A percentile compares a stretch with the other conserved stretches of the same genome.
Conservation (phyloP, 805 yeast genomes). For the Lipomyces kockii region DNA sequence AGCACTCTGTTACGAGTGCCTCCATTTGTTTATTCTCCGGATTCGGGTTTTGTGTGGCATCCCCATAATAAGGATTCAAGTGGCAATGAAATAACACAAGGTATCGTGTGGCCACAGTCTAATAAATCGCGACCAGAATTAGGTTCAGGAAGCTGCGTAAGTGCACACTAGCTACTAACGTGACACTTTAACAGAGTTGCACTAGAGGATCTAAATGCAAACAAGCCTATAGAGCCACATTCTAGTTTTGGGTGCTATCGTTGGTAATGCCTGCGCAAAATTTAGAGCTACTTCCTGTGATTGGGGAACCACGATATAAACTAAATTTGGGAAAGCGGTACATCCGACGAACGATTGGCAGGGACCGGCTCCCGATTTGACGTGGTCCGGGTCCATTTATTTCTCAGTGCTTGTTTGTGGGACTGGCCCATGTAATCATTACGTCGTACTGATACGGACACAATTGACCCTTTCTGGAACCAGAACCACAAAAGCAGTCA, state of each 20-base stretch:
- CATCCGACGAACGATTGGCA: no score
- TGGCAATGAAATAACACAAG: neutral
- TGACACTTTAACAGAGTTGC: neutral
- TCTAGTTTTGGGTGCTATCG: neutral
- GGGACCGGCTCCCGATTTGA: no score
- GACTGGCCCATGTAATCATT: no score
- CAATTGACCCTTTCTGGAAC: no score
- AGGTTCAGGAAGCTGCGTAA: neutral
- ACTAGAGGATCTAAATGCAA: neutral
- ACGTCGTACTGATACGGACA: no score
- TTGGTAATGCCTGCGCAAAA: no score
- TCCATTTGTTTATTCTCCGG: neutral
- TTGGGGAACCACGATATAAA: neutral
- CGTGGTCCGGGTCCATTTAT: no score
- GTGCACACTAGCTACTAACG: neutral
- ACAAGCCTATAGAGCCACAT: neutral
- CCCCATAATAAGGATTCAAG: neutral
- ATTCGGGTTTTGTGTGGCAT: neutral
- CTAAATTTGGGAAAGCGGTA: no score
- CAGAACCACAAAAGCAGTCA: no score
- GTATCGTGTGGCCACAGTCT: neutral
- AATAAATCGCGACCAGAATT: neutral
- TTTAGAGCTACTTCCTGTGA: neutral
- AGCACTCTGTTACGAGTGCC: neutral
- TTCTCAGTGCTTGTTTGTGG: no score